Conservation (phyloP, 192 early-diverging fungal genomes). For the Entomortierella chlamydospora region DNA sequence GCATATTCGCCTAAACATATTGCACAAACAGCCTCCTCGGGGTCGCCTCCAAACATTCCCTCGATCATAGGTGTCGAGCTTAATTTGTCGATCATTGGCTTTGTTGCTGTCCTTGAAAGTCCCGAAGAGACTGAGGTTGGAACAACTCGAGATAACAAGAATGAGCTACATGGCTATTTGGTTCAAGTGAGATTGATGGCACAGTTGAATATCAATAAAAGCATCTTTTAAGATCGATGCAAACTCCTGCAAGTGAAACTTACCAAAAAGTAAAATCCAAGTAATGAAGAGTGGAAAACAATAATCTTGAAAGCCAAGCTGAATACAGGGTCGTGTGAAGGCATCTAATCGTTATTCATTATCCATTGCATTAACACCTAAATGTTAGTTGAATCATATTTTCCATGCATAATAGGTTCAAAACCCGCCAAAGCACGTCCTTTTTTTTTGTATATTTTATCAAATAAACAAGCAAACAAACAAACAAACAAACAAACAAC, state of each 20-base stretch:
- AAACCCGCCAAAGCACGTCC: no score
- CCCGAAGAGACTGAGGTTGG: slow-evolving; percentile 33
- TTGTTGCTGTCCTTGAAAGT: slow-evolving; percentile 45
- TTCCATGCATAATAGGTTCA: no score
- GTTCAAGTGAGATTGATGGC: no score
- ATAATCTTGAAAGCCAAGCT: slow-evolving; percentile 49
- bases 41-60: slow-evolving; percentile 42
- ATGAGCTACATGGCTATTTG: slow-evolving; percentile 32
- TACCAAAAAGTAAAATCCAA: slow-evolving; percentile 53
- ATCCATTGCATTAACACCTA: neutral
- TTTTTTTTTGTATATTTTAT: neutral
- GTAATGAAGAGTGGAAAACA: slow-evolving; percentile 34
- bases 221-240: no score
- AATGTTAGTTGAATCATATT: neutral
- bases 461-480: neutral
- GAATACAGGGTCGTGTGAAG: slow-evolving; percentile 32
- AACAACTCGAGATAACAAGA: slow-evolving; percentile 14
- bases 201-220: no score
- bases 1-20: slow-evolving; percentile 54
- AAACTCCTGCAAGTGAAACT: no score
- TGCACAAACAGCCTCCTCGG: slow-evolving; percentile 49
- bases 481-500: neutral
- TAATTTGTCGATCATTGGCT: slow-evolving; percentile 50
- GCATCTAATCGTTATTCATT: slow-evolving; percentile 8
- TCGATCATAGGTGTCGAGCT: slow-evolving; percentile 37